Evolutionary conservation across 768 basidiomycete species (phyloP).

Genomic region (Strobilomyces confusus): DNA sequence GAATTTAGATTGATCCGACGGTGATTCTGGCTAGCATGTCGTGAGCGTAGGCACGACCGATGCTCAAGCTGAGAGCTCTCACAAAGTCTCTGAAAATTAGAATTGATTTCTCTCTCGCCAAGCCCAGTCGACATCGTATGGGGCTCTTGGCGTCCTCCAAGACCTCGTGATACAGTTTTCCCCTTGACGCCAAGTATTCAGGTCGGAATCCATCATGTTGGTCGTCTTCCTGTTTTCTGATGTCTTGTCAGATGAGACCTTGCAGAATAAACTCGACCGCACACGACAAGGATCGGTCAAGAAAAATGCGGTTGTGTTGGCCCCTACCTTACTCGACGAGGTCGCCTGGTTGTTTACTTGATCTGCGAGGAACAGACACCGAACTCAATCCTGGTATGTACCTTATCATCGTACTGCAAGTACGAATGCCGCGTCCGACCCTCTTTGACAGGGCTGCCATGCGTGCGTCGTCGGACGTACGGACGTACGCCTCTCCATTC

Average conservation of each 20-base stretch:
- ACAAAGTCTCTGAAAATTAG: slow-evolving; percentile 57
- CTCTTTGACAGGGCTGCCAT: too few relatives aligned
- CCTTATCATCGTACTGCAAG: background rate
- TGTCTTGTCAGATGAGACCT: slow-evolving; percentile 46
- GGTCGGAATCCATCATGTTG: slow-evolving; percentile 37
- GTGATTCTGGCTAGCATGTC: slow-evolving; percentile 60
- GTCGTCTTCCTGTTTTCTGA: background rate
- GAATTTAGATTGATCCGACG: slow-evolving; percentile 80
- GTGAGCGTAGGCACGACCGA: slow-evolving; percentile 43
- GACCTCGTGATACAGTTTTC: slow-evolving; percentile 67
- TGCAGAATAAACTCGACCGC: slow-evolving; percentile 60
- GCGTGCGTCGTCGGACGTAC: too few relatives aligned
- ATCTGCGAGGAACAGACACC: slow-evolving; percentile 89
- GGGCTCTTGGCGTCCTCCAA: slow-evolving; percentile 58
- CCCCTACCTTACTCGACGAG: slow-evolving; percentile 90
- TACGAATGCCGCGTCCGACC: too few relatives aligned
- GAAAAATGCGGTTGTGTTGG: slow-evolving; percentile 52
- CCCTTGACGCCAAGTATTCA: slow-evolving; percentile 70
- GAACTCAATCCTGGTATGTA: slow-evolving; percentile 70
- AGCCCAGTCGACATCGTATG: slow-evolving; percentile 85
- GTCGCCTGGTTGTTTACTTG: slow-evolving; percentile 93
- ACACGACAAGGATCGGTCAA: slow-evolving; percentile 66
- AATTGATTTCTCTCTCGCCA: slow-evolving; percentile 56
- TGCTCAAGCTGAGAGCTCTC: slow-evolving; percentile 59
- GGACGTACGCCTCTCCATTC: too few relatives aligned